A percentile compares a stretch with the other conserved stretches of the same genome.
Evolutionary conservation across 139 green algal genomes (phyloP).

Genomic region (Protoeuglena noctilucae): DNA sequence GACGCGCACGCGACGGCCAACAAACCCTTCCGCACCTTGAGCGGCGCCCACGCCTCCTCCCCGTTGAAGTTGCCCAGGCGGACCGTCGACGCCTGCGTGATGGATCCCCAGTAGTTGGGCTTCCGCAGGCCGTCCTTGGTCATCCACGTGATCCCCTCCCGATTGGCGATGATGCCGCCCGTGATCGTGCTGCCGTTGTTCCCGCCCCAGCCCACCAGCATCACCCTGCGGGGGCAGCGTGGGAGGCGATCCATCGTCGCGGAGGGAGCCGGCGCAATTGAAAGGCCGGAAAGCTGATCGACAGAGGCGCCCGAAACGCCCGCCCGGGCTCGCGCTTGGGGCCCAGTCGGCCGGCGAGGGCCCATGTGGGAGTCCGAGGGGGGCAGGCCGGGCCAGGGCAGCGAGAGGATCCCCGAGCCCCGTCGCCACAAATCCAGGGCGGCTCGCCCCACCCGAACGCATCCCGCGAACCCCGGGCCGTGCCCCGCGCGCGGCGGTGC

Average conservation of each 20-base stretch:
- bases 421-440: too few relatives aligned
- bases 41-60: conserved; percentile 84
- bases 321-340: too few relatives aligned
- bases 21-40: too few relatives aligned
- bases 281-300: too few relatives aligned
- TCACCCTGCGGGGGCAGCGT: conserved; percentile 53
- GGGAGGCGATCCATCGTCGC: neutral
- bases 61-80: conserved; percentile 85
- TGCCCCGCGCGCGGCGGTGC: too few relatives aligned
- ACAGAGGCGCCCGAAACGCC: too few relatives aligned
- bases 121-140: conserved; percentile 90
- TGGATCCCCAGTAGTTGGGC: conserved; percentile 93
- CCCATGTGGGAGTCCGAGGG: too few relatives aligned
- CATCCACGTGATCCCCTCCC: conserved; percentile 93
- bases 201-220: conserved; percentile 93
- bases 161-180: conserved; percentile 90
- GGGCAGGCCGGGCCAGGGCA: too few relatives aligned
- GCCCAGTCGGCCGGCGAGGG: too few relatives aligned
- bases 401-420: too few relatives aligned
- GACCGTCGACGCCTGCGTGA: conserved; percentile 89
- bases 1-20: conserved; percentile 1
- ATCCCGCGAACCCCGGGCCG: too few relatives aligned
- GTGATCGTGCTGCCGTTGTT: conserved; percentile 98
- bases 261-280: neutral
- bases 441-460: too few relatives aligned